These are phyloP conservation scores for Blastocrithidia nonstop DNA, from an alignment of 208 protist genomes.

Conservation along the genomic window DNA sequence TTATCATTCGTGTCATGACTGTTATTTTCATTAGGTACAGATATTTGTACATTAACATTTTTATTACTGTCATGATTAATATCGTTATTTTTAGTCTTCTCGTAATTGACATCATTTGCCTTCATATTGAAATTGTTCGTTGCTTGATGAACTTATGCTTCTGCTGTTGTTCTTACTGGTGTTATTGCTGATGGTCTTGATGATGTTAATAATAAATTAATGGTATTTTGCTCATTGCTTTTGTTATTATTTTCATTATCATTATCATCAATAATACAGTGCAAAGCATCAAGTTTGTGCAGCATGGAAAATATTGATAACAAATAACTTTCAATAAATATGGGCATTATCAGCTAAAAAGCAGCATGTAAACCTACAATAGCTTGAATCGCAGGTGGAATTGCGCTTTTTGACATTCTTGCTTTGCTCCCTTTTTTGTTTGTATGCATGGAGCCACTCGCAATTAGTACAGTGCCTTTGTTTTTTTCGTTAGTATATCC, in stretches of 20 bases:
- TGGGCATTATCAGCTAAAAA: slow-evolving; percentile 10
- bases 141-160: too few species aligned
- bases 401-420: neutral
- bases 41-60: too few species aligned
- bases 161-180: slow-evolving; percentile 2
- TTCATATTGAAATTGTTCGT: neutral
- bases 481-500: too few species aligned
- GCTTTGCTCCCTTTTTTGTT: too few species aligned
- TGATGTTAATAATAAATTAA: neutral
- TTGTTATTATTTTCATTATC: neutral
- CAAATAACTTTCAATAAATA: slow-evolving; percentile 12
- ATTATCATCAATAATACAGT: neutral
- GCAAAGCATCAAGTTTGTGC: neutral
- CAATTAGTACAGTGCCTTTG: too few species aligned
- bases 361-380: neutral
- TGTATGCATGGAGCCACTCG: too few species aligned
- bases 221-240: neutral
- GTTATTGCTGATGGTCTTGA: slow-evolving; percentile 2
- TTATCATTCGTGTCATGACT: too few species aligned
- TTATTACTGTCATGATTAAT: neutral
- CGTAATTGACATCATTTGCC: neutral
- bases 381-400: neutral
- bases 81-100: neutral
- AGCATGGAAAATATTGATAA: slow-evolving; percentile 10
- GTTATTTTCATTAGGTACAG: too few species aligned